Evolutionary conservation across 148 eudicot genomes (phyloP), one percentile per base, ranked within the genome.

Genomic region (Nepenthes mirabilis): DNA sequence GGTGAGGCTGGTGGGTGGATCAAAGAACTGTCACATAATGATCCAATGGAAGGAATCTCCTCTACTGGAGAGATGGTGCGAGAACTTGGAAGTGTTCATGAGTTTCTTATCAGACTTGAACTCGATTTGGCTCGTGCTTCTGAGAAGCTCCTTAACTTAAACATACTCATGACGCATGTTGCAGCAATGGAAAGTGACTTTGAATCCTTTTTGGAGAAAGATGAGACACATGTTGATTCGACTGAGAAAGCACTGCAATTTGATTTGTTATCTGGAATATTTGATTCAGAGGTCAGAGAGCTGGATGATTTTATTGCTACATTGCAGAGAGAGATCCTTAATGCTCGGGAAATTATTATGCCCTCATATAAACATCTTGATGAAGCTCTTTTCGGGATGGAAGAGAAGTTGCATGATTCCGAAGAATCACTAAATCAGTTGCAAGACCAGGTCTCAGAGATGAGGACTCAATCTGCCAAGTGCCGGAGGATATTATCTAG

Each of bases 91-190:
- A 70, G 65, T 61, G 75, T 71, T 37, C 66, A 68, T 50, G 80
- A 77, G 73, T 12, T 73, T 70, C 59, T 89, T 48, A 68, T 79
- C 14, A 81, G 77, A 67, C 60, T 82, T 52, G 88, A 86, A 63
- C 78, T 89, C 60, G 90, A 84, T 65, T 62, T 79, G 72, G 87
- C 95, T 9, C 72, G 80, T 75, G 71, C 78, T 61, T 71, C 82
- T 45, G 99, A 94, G 72, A 94, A 87, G 74, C 75, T 90, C 68
- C 78, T 73, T 65, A 94, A 89, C 75, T 77, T 94, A 72, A 79
- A 78, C 73, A 56, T 84, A 57, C 80, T 89, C 14, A 83, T 85
- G 73, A 69, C 89, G 86, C 90, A 82, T 62, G 90, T 94, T 68
- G 84, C 83, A 36, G 76, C 75, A 32, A 94, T 83, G 64, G 99